These are phyloP conservation scores for Linderina pennispora DNA, from an alignment of 192 early-diverging fungal genomes.

Conservation along the genomic window DNA sequence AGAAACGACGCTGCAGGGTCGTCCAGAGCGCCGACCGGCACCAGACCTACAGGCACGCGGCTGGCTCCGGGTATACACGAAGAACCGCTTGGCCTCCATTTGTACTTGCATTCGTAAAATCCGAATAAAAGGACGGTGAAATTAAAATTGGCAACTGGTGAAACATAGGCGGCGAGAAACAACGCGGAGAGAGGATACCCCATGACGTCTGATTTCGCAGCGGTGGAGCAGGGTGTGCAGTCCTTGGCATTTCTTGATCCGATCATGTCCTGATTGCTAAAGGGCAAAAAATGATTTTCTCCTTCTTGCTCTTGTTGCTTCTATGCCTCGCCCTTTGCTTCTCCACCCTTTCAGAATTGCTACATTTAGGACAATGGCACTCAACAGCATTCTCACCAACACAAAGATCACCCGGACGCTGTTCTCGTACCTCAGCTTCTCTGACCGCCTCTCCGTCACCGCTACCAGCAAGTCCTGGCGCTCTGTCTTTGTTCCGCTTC, in stretches of 20 bases:
- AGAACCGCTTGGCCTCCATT: conserved; percentile 45
- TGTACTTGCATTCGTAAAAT: not conserved
- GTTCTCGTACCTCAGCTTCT: not conserved
- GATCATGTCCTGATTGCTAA: too few relatives aligned
- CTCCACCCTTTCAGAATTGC: too few relatives aligned
- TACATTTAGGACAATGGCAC: too few relatives aligned
- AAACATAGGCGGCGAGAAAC: too few relatives aligned
- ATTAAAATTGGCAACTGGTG: too few relatives aligned
- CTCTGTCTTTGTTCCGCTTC: not conserved
- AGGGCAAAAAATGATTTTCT: too few relatives aligned
- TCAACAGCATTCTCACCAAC: too few relatives aligned
- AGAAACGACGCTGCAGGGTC: conserved; percentile 15
- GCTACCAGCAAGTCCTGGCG: not conserved
- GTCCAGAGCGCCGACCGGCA: conserved; percentile 50
- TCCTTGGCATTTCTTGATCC: too few relatives aligned
- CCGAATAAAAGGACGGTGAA: not conserved
- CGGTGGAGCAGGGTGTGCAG: too few relatives aligned
- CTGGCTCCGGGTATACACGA: conserved; percentile 45
- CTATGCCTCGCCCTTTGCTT: not conserved
- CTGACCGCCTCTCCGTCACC: not conserved
- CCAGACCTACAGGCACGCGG: conserved; percentile 59
- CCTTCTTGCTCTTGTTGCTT: not conserved
- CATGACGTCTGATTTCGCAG: too few relatives aligned
- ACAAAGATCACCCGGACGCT: not conserved
- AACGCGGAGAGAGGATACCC: too few relatives aligned